Base-by-base conservation (phyloP, 768 basidiomycete species). In the Cystobasidiopsis lactophilus region DNA sequence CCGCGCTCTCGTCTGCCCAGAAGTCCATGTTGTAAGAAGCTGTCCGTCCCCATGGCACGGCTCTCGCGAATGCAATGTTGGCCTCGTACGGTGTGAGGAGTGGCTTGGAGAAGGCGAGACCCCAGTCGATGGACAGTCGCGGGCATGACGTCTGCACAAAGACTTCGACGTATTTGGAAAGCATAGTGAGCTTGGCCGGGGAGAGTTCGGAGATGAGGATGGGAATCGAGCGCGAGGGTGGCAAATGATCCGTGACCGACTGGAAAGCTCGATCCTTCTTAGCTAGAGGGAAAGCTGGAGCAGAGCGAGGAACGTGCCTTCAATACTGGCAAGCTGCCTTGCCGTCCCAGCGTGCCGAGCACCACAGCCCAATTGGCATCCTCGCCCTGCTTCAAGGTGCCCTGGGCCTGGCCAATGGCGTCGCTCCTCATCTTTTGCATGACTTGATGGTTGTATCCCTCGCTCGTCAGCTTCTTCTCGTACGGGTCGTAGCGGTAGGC, bases 401-500 rank as follows among this genome's bases (percentile, higher is more conserved):
- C 72, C 24, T 76, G 74, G 9, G 91, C 93, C 31, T 70, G 67
- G 52, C 73, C 73, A 1, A 98, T 77, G 0, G 88, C 86, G 30
- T 80, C 71, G 39, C 78, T 73, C 45, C 93, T 72, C 37, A 79
- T 67, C 0, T 66, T 62, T 44, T 79, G 75, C 93, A 98, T 98
- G 68, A 86, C 80, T 9, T 69, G 66, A 62, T 96, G 86, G 60
- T 85, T 75, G 59, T 96, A 98, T 3, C 77, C 73, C 64, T 98
- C 93, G 53, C 85, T 71, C 1, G 93, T 95, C 48, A 98, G 73
- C 63, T 88, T 93, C 67, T 98, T 98, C 21, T 86, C 85, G 66
- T 96, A 98, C 3, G 93, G 93, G 63, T 96, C 93, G 67, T 96
- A 98, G 21, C 93, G 77, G 69, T 93, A 98, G 0, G 93, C 89